phyloP scores from a whole-genome alignment of 169 alveolate species.

The Eimeria sp. region DNA sequence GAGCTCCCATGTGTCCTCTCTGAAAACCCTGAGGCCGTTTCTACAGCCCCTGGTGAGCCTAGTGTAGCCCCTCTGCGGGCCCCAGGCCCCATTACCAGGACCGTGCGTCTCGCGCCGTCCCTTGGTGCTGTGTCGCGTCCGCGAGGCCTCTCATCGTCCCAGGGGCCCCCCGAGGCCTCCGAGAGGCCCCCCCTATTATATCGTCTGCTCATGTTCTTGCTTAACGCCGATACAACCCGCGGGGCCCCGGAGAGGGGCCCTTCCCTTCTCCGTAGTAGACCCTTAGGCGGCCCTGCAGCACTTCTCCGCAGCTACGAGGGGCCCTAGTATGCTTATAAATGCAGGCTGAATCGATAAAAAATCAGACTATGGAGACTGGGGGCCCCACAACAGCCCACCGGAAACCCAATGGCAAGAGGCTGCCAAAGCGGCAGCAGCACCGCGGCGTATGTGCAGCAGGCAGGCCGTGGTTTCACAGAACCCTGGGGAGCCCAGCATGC shows the following conservation, averaged over 20 bases:
- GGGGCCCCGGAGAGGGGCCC: slow-evolving; percentile 69
- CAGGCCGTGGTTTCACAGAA: background rate
- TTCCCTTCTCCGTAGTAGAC: background rate
- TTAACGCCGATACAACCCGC: background rate
- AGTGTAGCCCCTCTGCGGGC: slow-evolving; percentile 31
- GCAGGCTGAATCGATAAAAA: background rate
- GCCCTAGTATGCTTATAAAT: background rate
- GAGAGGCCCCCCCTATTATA: slow-evolving; percentile 27
- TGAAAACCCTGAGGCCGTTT: background rate
- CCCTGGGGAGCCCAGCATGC: background rate
- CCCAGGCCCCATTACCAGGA: slow-evolving; percentile 41
- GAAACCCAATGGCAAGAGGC: background rate
- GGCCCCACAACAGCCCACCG: slow-evolving; percentile 33
- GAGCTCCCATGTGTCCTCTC: slow-evolving; percentile 16
- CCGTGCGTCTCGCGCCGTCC: slow-evolving; percentile 47
- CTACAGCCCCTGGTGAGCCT: background rate
- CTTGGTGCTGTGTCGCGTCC: slow-evolving; percentile 30
- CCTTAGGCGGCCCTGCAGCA: background rate
- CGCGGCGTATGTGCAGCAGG: background rate
- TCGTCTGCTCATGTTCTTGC: slow-evolving; percentile 23
- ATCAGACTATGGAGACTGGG: background rate
- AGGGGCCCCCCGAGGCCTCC: slow-evolving; percentile 41
- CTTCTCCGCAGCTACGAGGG: background rate
- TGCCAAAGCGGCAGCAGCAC: slow-evolving; percentile 16
- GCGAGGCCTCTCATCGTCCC: slow-evolving; percentile 42